A percentile compares a stretch with the other conserved stretches of the same genome.
phyloP scores from a whole-genome alignment of 2,329 filamentous ascomycete genomes.

The Cordyceps farinosa region DNA sequence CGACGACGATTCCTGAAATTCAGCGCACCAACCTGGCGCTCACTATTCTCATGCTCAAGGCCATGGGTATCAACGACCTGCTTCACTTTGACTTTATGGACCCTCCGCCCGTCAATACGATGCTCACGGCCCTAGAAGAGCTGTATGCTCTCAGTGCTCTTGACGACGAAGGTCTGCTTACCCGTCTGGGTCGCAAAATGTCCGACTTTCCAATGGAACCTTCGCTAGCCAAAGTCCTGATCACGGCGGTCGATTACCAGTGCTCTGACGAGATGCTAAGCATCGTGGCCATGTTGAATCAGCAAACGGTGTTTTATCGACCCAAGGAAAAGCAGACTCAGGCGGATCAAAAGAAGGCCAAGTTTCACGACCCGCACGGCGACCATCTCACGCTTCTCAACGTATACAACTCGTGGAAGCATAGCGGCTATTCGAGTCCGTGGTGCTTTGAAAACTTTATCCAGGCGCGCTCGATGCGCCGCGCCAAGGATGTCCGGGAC shows the following conservation, averaged over 20 bases:
- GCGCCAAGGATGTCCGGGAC: slow-evolving; percentile 86
- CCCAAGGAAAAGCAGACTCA: slow-evolving; percentile 96
- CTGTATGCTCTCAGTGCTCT: slow-evolving; percentile 87
- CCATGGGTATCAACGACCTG: slow-evolving; percentile 98
- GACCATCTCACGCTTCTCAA: slow-evolving; percentile 95
- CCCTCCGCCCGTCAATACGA: slow-evolving; percentile 93
- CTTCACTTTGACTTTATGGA: slow-evolving; percentile 99
- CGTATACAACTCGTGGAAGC: slow-evolving; percentile 96
- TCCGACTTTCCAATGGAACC: slow-evolving; percentile 98
- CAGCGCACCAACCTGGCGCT: slow-evolving; percentile 89
- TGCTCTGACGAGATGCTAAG: slow-evolving; percentile 93
- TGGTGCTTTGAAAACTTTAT: slow-evolving; percentile 99
- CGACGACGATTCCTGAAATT: slow-evolving; percentile 93
- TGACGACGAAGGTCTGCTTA: slow-evolving; percentile 92
- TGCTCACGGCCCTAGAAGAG: slow-evolving; percentile 94
- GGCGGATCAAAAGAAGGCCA: slow-evolving; percentile 95
- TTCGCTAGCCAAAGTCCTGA: slow-evolving; percentile 82
- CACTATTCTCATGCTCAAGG: slow-evolving; percentile 96
- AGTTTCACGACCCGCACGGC: slow-evolving; percentile 92
- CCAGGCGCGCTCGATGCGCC: slow-evolving; percentile 81
- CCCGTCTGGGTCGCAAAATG: slow-evolving; percentile 91
- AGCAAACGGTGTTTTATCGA: slow-evolving; percentile 84
- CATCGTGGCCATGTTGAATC: slow-evolving; percentile 91
- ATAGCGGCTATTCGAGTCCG: slow-evolving; percentile 72
- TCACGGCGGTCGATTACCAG: slow-evolving; percentile 78